Evolutionary conservation across 495 filamentous ascomycete genomes (phyloP), one percentile per base, ranked within the genome.

Genomic region (Melanomma pulvis-pyrius): DNA sequence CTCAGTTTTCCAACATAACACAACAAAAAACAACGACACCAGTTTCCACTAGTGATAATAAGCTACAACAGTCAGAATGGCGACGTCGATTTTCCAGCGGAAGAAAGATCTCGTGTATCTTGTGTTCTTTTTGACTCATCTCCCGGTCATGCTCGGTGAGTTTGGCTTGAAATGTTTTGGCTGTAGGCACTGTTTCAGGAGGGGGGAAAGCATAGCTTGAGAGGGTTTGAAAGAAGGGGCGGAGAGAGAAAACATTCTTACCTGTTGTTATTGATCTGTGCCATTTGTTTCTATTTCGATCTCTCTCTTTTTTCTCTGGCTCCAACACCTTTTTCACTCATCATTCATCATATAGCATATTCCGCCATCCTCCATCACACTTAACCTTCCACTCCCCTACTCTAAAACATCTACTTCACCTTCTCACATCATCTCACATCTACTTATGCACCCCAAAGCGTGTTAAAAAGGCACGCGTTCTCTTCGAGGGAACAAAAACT

Each of bases 61-160:
- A 34, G 30, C 4, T 12, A 34, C 30, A 34, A 34, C 12, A 5
- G 4, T 4, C 4, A 34, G 4, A 6, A 51, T 51, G 44, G 30
- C 53, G 26, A 32, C 26, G 13, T 78, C 79, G 2, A 76, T 83
- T 28, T 76, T 74, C 69, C 58, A 29, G 24, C 81, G 82, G 47
- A 86, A 83, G 71, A 73, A 73, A 59, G 85, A 87, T 70, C 62
- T 87, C 24, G 60, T 84, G 30, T 92, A 92, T 79, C 81, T 92
- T 34, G 71, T 81, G 25, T 91, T 90, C 79, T 92, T 92, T 73
- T 64, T 79, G 63, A 82, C 87, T 28, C 87, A 90, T 69, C 65
- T 92, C 21, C 88, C 88, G 17, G 77, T 92, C 61, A 84, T 90
- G 59, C 82, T 89, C 71, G 78, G 89, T 91, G 78, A 72, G 85